Percentiles rank a stretch among this genome's conserved stretches.
Conservation (phyloP, 2,329 filamentous ascomycete genomes). For the Colletotrichum scovillei region DNA sequence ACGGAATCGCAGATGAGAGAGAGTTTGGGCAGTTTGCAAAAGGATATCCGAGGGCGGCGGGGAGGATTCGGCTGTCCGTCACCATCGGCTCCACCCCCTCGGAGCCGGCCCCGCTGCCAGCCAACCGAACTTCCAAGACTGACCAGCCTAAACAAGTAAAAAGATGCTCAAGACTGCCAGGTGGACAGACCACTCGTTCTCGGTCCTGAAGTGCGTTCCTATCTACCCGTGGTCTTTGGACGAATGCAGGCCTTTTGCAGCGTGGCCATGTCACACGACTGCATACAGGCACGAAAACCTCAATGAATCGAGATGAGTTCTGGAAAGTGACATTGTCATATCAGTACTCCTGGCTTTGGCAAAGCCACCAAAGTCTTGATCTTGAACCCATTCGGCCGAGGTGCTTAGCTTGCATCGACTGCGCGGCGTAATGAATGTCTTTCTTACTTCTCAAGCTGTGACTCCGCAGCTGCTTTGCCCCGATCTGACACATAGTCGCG, state of each 20-base stretch:
- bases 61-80: neutral
- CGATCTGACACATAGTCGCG: neutral
- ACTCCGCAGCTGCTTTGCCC: neutral
- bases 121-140: neutral
- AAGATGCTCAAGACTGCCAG: neutral
- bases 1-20: neutral
- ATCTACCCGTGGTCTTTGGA: neutral
- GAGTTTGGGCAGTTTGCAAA: neutral
- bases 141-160: neutral
- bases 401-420: neutral
- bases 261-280: neutral
- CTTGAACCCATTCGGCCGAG: neutral
- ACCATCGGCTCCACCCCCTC: constrained; percentile 15
- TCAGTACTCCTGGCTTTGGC: neutral
- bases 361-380: neutral
- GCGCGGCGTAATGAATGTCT: too few species aligned
- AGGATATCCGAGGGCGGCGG: neutral
- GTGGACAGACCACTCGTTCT: neutral
- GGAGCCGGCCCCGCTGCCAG: constrained; percentile 15
- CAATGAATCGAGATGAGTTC: neutral
- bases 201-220: neutral
- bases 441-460: neutral
- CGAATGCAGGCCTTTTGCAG: neutral
- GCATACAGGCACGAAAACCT: neutral
- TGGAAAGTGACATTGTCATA: neutral